Evolutionary conservation across 306 rosid genomes (phyloP).

Genomic region (Quercus aquifolioides): DNA sequence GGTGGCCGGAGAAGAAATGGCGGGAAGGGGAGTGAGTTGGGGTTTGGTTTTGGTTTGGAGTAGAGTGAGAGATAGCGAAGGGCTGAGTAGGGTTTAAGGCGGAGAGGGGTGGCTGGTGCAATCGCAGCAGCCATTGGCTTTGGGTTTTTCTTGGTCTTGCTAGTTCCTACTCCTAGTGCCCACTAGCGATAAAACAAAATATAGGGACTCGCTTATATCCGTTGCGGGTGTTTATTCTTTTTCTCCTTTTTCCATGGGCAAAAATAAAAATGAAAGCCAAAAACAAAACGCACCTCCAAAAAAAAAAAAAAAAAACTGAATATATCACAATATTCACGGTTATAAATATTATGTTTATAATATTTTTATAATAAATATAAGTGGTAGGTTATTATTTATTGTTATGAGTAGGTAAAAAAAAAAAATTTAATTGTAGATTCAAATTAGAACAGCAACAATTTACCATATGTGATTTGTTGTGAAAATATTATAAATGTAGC

Average conservation of each 20-base stretch:
- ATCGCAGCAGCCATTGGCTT: slow-evolving; percentile 40
- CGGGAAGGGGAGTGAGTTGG: slow-evolving; percentile 22
- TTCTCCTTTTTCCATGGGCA: no score
- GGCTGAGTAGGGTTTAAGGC: slow-evolving; percentile 30
- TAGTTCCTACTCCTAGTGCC: not conserved
- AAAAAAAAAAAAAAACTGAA: no score
- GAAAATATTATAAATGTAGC: accelerated
- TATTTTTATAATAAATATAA: no score
- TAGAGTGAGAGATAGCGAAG: slow-evolving; percentile 32
- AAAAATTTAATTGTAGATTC: accelerated
- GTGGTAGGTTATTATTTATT: accelerated
- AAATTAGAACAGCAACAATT: no score
- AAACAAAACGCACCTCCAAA: no score
- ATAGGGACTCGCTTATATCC: not conserved
- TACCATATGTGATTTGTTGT: no score
- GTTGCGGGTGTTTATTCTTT: not conserved
- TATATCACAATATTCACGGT: accelerated
- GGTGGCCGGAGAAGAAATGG: slow-evolving; percentile 16
- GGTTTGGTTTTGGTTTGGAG: not conserved
- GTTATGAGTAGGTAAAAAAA: no score
- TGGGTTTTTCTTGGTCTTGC: not conserved
- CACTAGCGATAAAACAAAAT: not conserved
- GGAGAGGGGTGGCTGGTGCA: slow-evolving; percentile 37
- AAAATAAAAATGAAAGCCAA: no score
- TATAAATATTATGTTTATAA: no score